A percentile compares a stretch with the other conserved stretches of the same genome.
Conservation (phyloP, 1,284 basidiomycete species). For the Porodaedalea pini region DNA sequence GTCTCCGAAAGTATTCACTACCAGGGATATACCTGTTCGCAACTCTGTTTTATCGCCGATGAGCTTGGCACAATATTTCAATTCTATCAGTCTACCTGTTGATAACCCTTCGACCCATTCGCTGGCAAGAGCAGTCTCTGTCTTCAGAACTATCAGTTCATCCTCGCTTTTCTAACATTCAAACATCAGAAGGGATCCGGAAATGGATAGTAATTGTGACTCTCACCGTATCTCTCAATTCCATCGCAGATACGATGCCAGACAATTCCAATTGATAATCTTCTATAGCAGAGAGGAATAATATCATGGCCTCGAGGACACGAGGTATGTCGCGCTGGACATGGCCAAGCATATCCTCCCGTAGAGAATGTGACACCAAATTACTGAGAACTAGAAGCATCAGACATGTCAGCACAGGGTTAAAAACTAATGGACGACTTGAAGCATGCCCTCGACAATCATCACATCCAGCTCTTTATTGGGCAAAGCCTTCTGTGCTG, state of each 20-base stretch:
- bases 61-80: background rate
- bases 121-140: conserved; percentile 1
- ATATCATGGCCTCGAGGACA: conserved; percentile 70
- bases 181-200: conserved; percentile 27
- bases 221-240: conserved; percentile 32
- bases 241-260: conserved; percentile 33
- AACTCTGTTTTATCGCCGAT: conserved; percentile 44
- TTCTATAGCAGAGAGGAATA: conserved; percentile 64
- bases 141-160: background rate
- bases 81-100: conserved; percentile 1
- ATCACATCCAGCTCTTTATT: conserved; percentile 57
- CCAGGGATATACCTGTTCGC: conserved; percentile 61
- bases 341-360: conserved; percentile 77
- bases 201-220: conserved; percentile 21
- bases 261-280: conserved; percentile 50
- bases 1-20: conserved; percentile 71
- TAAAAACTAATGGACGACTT: conserved; percentile 6
- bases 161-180: background rate
- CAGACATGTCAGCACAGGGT: background rate
- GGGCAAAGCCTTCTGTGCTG: conserved; percentile 52
- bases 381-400: conserved; percentile 55
- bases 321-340: conserved; percentile 81
- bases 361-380: conserved; percentile 68
- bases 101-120: conserved; percentile 15
- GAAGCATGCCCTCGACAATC: conserved; percentile 53